Conservation (phyloP, 257 asterid species). For the Coffea canephora region DNA sequence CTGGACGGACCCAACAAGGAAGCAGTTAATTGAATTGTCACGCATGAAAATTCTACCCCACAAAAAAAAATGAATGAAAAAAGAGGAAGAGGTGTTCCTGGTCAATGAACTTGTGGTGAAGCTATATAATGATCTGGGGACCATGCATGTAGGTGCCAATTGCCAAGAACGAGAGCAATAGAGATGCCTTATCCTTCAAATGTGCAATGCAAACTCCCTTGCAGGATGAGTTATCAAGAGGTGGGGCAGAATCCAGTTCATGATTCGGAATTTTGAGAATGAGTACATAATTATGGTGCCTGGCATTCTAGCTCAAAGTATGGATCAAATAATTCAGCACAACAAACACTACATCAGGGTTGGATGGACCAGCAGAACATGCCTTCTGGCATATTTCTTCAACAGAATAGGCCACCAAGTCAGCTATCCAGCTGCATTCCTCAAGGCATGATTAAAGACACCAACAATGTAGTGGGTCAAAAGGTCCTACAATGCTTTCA, state of each 20-base stretch:
- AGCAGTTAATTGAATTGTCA: slow-evolving; percentile 5
- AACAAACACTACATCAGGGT: slow-evolving; percentile 24
- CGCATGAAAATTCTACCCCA: neutral
- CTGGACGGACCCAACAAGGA: neutral
- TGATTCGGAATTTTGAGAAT: slow-evolving; percentile 29
- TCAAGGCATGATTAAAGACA: slow-evolving; percentile 26
- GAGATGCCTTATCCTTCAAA: slow-evolving; percentile 12
- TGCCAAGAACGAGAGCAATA: slow-evolving; percentile 13
- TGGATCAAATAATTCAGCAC: slow-evolving; percentile 30
- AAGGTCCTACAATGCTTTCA: slow-evolving; percentile 37
- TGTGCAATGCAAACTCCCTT: neutral
- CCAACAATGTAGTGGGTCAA: slow-evolving; percentile 21
- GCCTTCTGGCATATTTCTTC: slow-evolving; percentile 37
- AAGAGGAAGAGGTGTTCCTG: no score
- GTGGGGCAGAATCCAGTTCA: slow-evolving; percentile 62
- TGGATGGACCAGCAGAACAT: slow-evolving; percentile 50
- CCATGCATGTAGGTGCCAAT: slow-evolving; percentile 17
- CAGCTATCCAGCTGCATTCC: slow-evolving; percentile 56
- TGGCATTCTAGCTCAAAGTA: slow-evolving; percentile 41
- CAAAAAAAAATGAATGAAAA: neutral
- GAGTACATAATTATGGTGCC: slow-evolving; percentile 48
- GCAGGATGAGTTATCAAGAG: slow-evolving; percentile 18
- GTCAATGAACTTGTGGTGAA: slow-evolving; percentile 6
- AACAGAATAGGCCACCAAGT: slow-evolving; percentile 40
- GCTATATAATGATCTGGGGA: slow-evolving; percentile 9